Evolutionary conservation across 2,329 filamentous ascomycete species (phyloP), one percentile per base, ranked within the genome.

Genomic region (Kalaharituber pfeilii): DNA sequence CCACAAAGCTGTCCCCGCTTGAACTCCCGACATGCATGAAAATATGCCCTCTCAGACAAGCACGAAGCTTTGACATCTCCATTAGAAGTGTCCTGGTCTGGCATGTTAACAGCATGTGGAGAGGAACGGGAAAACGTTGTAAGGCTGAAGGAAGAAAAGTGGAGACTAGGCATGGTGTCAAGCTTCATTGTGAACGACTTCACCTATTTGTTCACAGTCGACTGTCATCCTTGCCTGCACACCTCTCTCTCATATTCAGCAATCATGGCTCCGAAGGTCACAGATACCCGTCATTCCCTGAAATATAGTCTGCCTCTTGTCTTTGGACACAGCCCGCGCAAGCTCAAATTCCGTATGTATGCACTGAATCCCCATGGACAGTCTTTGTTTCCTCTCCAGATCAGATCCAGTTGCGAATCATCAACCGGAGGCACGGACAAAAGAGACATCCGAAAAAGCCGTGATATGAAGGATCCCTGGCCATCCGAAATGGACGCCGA

Each of bases 361-460:
- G 56, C 42, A 58, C 59, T 58, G 58, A 59, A 61, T 54, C 54
- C 54, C 51, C 58, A 50, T 54, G 56, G 50, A 53, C 28, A 56
- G 42, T 53, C 50, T 60, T 61, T 61, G 56, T 56, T 60, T 60
- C 45, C 57, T 57, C 57, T 56, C 54, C 53, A 44, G 51, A n/a
- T n/a, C n/a, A n/a, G n/a, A n/a, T n/a, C n/a, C n/a, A n/a, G n/a
- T n/a, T n/a, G n/a, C n/a, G n/a, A n/a, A n/a, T n/a, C 36, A 42
- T 50, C 47, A 39, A 44, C 28, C 52, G 56, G 56, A 60, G 56
- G 54, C 56, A 58, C 57, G 56, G 54, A 58, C 56, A 61, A 60
- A 59, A 60, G 42, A 9, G 44, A 58, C 58, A 59, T 51, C 58
- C 58, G 57, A 28, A 60, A 60, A 61, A 60, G 57, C 57, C 58